A percentile compares a stretch with the other conserved stretches of the same genome.
These are phyloP conservation scores for Geosmithia putterillii DNA, from an alignment of 2,329 filamentous ascomycete genomes.

Conservation along the genomic window DNA sequence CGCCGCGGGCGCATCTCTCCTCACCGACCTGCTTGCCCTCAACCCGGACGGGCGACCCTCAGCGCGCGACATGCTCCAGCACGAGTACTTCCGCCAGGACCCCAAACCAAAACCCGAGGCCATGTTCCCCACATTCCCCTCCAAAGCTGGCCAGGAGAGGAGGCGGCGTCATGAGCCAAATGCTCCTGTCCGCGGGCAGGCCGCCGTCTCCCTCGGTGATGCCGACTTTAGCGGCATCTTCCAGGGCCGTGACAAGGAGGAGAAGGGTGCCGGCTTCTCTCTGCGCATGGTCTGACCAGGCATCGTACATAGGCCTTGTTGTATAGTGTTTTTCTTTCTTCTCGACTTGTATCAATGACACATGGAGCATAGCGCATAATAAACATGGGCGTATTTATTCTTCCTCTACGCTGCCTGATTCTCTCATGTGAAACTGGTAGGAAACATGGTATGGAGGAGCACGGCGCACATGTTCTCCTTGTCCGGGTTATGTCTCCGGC, in stretches of 20 bases:
- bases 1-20: slow-evolving; percentile 55
- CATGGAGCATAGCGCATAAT: no score
- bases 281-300: slow-evolving; percentile 43
- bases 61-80: slow-evolving; percentile 61
- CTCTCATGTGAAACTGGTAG: no score
- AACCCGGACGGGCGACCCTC: slow-evolving; percentile 62
- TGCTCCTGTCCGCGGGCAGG: slow-evolving; percentile 68
- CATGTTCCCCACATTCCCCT: slow-evolving; percentile 95
- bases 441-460: not conserved
- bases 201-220: slow-evolving; percentile 39
- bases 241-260: slow-evolving; percentile 50
- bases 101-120: slow-evolving; percentile 80
- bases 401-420: no score
- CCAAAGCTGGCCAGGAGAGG: slow-evolving; percentile 85
- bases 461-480: not conserved
- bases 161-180: slow-evolving; percentile 61
- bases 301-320: not conserved
- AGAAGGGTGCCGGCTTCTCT: slow-evolving; percentile 52
- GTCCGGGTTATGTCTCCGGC: no score
- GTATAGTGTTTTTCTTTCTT: not conserved
- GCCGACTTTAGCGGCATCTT: slow-evolving; percentile 64
- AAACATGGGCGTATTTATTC: no score
- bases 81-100: slow-evolving; percentile 80
- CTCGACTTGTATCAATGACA: no score
- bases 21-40: slow-evolving; percentile 58